Conservation (phyloP, 139 green algal species). For the Pleodorina starrii region DNA sequence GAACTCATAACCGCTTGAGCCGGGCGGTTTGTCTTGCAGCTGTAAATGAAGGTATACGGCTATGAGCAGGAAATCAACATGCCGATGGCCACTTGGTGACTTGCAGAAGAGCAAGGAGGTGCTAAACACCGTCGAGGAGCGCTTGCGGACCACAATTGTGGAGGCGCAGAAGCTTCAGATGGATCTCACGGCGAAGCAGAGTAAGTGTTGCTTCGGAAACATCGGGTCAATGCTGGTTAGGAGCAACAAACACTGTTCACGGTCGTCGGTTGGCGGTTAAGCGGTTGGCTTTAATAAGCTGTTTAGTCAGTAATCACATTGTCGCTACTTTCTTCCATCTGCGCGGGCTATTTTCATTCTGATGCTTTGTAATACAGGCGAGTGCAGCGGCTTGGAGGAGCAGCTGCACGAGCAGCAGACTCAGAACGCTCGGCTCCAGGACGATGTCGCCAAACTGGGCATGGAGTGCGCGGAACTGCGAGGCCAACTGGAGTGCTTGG, state of each 20-base stretch:
- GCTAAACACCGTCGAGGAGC: slow-evolving; percentile 71
- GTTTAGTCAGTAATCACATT: not conserved
- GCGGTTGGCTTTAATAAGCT: too few relatives aligned
- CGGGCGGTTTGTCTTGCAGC: too few relatives aligned
- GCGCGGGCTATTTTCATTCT: not conserved
- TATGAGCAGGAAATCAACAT: too few relatives aligned
- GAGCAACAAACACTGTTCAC: too few relatives aligned
- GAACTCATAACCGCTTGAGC: too few relatives aligned
- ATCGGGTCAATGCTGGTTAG: too few relatives aligned
- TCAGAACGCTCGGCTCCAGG: not conserved
- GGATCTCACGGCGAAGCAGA: slow-evolving; percentile 60
- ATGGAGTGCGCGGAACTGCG: slow-evolving; percentile 39
- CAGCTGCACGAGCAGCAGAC: slow-evolving; percentile 15
- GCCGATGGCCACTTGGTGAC: too few relatives aligned
- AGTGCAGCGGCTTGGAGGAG: slow-evolving; percentile 49
- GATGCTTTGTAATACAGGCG: not conserved
- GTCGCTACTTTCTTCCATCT: not conserved
- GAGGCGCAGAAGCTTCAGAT: slow-evolving; percentile 70
- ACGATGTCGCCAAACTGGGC: not conserved
- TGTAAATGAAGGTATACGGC: too few relatives aligned
- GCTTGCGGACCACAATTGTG: slow-evolving; percentile 46
- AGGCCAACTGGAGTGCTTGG: slow-evolving; percentile 1
- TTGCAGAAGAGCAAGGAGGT: slow-evolving; percentile 78
- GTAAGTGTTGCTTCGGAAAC: too few relatives aligned
- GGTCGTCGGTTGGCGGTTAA: too few relatives aligned